A percentile compares a stretch with the other conserved stretches of the same genome.
These are phyloP conservation scores for Lactarius pseudohatsudake DNA, from an alignment of 768 basidiomycete genomes.

Conservation along the genomic window DNA sequence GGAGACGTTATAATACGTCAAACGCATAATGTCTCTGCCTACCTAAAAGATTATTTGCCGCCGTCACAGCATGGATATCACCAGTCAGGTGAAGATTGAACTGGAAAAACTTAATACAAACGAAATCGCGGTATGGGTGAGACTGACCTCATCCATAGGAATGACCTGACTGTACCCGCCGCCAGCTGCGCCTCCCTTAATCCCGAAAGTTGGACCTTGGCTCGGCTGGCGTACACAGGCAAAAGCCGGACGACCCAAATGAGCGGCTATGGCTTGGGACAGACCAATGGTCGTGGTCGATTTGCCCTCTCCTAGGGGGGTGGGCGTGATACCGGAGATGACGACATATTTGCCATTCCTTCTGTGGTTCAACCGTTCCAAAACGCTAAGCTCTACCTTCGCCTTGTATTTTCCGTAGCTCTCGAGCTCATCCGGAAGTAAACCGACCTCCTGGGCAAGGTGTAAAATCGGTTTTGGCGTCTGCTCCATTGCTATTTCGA, in stretches of 20 bases:
- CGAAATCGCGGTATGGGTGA: background rate
- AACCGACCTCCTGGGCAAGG: constrained; percentile 85
- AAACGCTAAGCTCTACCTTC: constrained; percentile 88
- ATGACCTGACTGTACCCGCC: constrained; percentile 99
- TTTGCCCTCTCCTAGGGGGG: constrained; percentile 96
- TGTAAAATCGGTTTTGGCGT: constrained; percentile 85
- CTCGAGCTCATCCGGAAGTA: constrained; percentile 85
- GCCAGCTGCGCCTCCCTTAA: constrained; percentile 98
- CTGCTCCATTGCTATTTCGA: constrained; percentile 94
- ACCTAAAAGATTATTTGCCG: constrained; percentile 96
- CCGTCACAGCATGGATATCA: constrained; percentile 96
- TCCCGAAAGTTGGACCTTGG: constrained; percentile 98
- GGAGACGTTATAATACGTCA: constrained; percentile 10
- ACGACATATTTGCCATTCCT: constrained; percentile 96
- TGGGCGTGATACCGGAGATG: constrained; percentile 94
- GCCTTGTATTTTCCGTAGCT: constrained; percentile 96
- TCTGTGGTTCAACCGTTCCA: constrained; percentile 81
- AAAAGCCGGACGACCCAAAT: constrained; percentile 88
- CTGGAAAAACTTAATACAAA: constrained; percentile 40
- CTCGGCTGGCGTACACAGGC: constrained; percentile 98
- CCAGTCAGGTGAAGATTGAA: constrained; percentile 97
- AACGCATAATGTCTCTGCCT: constrained; percentile 24
- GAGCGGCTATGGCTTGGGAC: constrained; percentile 93
- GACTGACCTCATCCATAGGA: constrained; percentile 91
- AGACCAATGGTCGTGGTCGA: constrained; percentile 97